Base-by-base conservation (phyloP, 164 flowering plant genomes). In the Amborella trichopoda region DNA sequence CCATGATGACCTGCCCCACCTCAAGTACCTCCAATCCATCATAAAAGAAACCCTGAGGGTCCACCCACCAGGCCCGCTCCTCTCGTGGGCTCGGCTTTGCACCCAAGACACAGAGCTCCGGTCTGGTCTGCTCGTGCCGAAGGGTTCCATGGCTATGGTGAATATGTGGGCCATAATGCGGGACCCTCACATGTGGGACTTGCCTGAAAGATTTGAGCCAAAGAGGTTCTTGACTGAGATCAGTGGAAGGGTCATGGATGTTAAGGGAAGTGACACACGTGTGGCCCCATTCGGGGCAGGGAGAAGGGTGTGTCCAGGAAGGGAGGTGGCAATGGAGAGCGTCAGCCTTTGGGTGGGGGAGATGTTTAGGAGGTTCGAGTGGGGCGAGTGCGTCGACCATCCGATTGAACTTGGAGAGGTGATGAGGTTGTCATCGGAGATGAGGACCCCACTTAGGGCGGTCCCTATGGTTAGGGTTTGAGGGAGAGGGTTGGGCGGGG, bases 61-160 rank as follows among this genome's bases (percentile, higher is more conserved):
- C 22, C 80, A 80, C 51, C 87, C 87, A 22, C 83, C 83, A 0
- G 87, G 87, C 1, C 87, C 87, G 0, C 76, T 80, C 1, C 70
- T 80, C 2, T 72, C 87, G 5, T 76, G 83, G 87, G 76, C 87
- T 46, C 45, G 87, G 3, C 62, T 75, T 19, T 66, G 81, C 56
- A 64, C 68, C 25, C 49, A 66, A 10, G 79, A 77, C 37, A 70
- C 64, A 47, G 66, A 65, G 27, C 60, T 77, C 55, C 64, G 76
- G 60, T 65, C 68, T 53, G 72, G 75, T 41, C 67, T 71, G 73
- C 30, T 66, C 48, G 34, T 77, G 2, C 83, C 83, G 0, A 56
- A 68, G 3, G 28, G 49, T 34, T 71, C 82, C 0, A 73, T 78
- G 0, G 82, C 79, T 23, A 68, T 73, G 82, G 79, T 73, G 33